Evolutionary conservation across 169 alveolate species (phyloP), one percentile per base, ranked within the genome.

Genomic region (Plasmodium billcollinsi): DNA sequence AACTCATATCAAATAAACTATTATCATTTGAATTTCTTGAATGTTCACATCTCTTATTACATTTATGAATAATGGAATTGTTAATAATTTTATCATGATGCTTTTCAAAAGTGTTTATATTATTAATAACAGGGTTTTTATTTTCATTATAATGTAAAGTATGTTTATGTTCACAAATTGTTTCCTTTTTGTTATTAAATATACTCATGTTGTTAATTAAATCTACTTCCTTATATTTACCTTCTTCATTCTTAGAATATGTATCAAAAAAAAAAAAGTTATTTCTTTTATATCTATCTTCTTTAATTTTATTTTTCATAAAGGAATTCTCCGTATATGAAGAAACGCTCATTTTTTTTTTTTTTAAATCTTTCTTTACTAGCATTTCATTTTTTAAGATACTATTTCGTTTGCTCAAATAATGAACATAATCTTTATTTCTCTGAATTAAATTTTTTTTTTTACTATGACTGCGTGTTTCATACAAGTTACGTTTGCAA

Each of bases 401-500:
- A 26, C 83, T 80, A 80, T 80, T 80, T 67, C 78, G 39, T 21
- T 69, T 80, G 52, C 90, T 80, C 18, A 80, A 61, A 49, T 80
- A 80, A 8, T 80, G 78, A 9, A 69, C 90, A 52, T 80, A 80
- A 14, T 80, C 73, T 67, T 80, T 80, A 56, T 80, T 80, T 56
- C 90, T 54, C 43, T 80, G 71, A 12, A 80, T 80, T 52, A 80
- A 56, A 9, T 80, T 80, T 80, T 56, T 54, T 80, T 80, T 66
- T 14, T 80, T 80, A 67, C 65, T 52, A 69, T 71, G 67, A 80
- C 33, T n/a, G 9, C 24, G 62, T 21, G 50, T 5, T 63, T 73
- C 74, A 24, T 33, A 52, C 3, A 69, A 18, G 6, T 56, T 18
- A 8, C 33, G 26, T 62, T 20, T 54, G 2, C 14, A 9, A 6